Percentiles rank a stretch among this genome's conserved stretches.
These are phyloP conservation scores for Citrullus mucosospermus DNA, from an alignment of 306 rosid species.

Conservation along the genomic window DNA sequence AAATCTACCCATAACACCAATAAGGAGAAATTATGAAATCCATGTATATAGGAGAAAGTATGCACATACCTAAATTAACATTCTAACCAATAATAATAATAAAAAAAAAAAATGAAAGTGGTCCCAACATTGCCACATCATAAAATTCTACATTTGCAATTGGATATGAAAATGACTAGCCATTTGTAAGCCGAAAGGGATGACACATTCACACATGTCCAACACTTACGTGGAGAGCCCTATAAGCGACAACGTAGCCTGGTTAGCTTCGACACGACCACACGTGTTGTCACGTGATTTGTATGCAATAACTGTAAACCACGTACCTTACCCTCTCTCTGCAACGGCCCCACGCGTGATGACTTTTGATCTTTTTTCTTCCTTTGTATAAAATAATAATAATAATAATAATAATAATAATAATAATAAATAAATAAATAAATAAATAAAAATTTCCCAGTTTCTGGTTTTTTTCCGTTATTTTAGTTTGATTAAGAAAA, in stretches of 20 bases:
- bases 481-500: not conserved
- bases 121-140: not conserved
- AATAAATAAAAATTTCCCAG: not conserved
- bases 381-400: not conserved
- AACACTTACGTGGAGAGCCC: slow-evolving; percentile 34
- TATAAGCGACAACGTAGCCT: slow-evolving; percentile 41
- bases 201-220: slow-evolving; percentile 28
- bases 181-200: slow-evolving; percentile 27
- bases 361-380: not conserved
- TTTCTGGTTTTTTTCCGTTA: not conserved
- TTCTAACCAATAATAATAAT: too few species aligned
- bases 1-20: not conserved
- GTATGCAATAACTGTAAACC: slow-evolving; percentile 1
- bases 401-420: not conserved
- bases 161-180: slow-evolving; percentile 4
- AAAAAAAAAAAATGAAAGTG: not conserved
- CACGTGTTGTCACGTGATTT: slow-evolving; percentile 60
- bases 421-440: not conserved
- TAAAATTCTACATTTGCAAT: not conserved
- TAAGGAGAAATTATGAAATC: not conserved
- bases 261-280: slow-evolving; percentile 32
- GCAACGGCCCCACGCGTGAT: not conserved
- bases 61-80: not conserved
- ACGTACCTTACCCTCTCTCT: slow-evolving; percentile 2
- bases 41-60: not conserved